Percentiles rank a stretch among this genome's conserved stretches.
These are phyloP conservation scores for Poteriospumella lacustris DNA, from an alignment of 108 stramenopile species.

Conservation along the genomic window DNA sequence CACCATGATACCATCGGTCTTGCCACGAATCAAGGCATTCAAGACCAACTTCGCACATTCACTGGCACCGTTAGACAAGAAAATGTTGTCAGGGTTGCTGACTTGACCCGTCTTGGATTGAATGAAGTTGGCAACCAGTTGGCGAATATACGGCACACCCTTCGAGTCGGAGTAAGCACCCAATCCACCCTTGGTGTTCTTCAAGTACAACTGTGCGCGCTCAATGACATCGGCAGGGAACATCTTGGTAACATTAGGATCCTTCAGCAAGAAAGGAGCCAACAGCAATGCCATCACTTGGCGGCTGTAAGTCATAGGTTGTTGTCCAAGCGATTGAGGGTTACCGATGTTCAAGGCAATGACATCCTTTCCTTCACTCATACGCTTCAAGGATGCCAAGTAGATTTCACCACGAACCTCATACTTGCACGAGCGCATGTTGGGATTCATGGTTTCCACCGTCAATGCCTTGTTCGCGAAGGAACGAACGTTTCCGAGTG, in stretches of 20 bases:
- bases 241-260: not conserved
- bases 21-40: conserved; percentile 63
- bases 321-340: conserved; percentile 83
- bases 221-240: conserved; percentile 46
- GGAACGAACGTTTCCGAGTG: not conserved
- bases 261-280: conserved; percentile 59
- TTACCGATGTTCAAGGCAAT: conserved; percentile 93
- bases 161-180: conserved; percentile 60
- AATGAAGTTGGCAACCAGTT: conserved; percentile 75
- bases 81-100: conserved; percentile 69
- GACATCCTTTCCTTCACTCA: no score
- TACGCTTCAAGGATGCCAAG: no score
- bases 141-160: conserved; percentile 63
- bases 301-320: conserved; percentile 72
- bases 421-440: conserved; percentile 28
- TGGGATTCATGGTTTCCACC: conserved; percentile 22
- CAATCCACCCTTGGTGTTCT: not conserved
- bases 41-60: conserved; percentile 71
- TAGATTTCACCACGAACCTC: conserved; percentile 35
- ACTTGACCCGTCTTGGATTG: conserved; percentile 65
- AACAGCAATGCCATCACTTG: conserved; percentile 78
- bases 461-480: not conserved
- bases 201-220: conserved; percentile 50
- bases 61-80: conserved; percentile 84
- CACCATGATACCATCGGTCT: conserved; percentile 63